Evolutionary conservation across 2,329 filamentous ascomycete genomes (phyloP), one percentile per base, ranked within the genome.

Genomic region (Pyricularia sp.): DNA sequence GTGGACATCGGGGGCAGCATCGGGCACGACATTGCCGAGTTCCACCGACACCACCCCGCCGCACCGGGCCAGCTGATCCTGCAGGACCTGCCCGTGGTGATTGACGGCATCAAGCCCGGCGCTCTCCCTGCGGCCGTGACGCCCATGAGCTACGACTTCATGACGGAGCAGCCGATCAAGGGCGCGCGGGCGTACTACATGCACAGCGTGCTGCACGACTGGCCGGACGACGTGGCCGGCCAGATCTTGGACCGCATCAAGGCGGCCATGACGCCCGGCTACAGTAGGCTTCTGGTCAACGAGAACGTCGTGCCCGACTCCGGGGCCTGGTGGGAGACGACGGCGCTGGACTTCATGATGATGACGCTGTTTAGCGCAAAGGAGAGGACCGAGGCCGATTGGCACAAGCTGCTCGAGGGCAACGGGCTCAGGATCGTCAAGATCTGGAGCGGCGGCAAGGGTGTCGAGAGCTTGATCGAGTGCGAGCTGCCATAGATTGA

Each of bases 1-100:
- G 63, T 64, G 5, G 63, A 64, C 26, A 33, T 64, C 4, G 63
- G 63, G 14, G 63, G 63, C 63, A 64, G 63, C 63, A 20, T 64
- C 10, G 63, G 63, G 3, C 63, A 64, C 63, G 78, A 83, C 70
- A 69, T 81, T 5, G 71, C 72, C 2, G 75, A 79, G 58, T 79
- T 84, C 69, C 75, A 68, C 2, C 70, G 72, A 0, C 78, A 79
- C 65, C 78, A 79, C 70, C 78, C 81, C 0, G 67, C 77, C 0
- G 73, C 76, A 0, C 78, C 79, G 0, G 83, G 83, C 1, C 75
- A 77, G 4, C 73, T 85, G 2, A 73, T 86, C 0, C 74, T 86
- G 0, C 83, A 87, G 71, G 85, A 86, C 70, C 75, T 82, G 6
- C 77, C 79, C 0, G 73, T 76, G 2, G 26, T 64, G 23, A 28